phyloP scores from a whole-genome alignment of 805 yeast species.

The Danielozyma ontarioensis region DNA sequence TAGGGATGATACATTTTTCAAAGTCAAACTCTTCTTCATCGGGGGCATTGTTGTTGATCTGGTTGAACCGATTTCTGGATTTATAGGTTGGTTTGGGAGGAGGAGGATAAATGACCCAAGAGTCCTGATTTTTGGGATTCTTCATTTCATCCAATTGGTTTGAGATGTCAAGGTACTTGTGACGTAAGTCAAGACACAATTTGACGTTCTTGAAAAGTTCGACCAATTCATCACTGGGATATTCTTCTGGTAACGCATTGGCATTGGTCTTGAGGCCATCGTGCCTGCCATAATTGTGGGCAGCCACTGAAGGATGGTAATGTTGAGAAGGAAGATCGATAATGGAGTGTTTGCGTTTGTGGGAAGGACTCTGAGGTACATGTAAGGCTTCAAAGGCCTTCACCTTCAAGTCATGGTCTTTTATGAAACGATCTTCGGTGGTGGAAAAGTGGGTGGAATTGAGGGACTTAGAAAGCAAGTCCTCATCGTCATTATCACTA shows the following conservation, averaged over 20 bases:
- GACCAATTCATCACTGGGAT: conserved; percentile 64
- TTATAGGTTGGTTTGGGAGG: conserved; percentile 83
- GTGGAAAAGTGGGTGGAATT: conserved; percentile 56
- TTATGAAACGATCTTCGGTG: conserved; percentile 58
- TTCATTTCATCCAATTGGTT: conserved; percentile 59
- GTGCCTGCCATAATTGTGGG: conserved; percentile 14
- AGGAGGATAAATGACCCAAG: conserved; percentile 83
- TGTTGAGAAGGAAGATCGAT: conserved; percentile 31
- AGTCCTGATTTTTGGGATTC: conserved; percentile 75
- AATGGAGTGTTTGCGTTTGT: conserved; percentile 31
- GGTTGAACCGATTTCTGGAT: conserved; percentile 56
- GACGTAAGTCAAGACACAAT: conserved; percentile 67
- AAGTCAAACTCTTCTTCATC: conserved; percentile 56
- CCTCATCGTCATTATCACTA: conserved; percentile 20
- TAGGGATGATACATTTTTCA: conserved; percentile 51
- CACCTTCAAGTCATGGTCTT: conserved; percentile 63
- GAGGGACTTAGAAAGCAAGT: conserved; percentile 22
- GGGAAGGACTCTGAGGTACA: conserved; percentile 5
- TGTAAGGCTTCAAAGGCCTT: conserved; percentile 51
- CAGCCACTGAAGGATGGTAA: conserved; percentile 14
- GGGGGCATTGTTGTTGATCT: conserved; percentile 30
- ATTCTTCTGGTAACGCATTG: conserved; percentile 39
- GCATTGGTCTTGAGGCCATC: conserved; percentile 8
- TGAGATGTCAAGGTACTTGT: conserved; percentile 67
- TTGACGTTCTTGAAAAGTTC: conserved; percentile 59